Evolutionary conservation across 305 asterid species (phyloP), one percentile per base, ranked within the genome.

Genomic region (Rubia peregrina): DNA sequence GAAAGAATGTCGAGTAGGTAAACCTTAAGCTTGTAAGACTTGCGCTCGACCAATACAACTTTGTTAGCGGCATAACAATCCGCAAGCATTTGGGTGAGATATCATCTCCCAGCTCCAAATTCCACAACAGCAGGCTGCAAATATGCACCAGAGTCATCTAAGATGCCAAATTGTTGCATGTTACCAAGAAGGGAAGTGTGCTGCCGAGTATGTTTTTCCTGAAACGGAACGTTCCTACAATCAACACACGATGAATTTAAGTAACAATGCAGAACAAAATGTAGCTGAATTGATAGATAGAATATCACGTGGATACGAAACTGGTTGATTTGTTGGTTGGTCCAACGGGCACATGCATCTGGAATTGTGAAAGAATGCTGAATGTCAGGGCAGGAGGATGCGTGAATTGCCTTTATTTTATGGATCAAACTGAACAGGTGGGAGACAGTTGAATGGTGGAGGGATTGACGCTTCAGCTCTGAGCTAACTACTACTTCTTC

Each of bases 31-130:
- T 91, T 94, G 83, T 94, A 94, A 4, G 97, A 73, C 84, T 85
- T 94, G 63, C 98, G 84, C 82, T 94, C 98, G 46, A 91, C 95
- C 83, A 94, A 80, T 64, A 94, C 64, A 70, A 94, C 97, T 78
- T 86, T 86, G 60, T 80, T 84, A 74, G 89, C 85, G 76, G 88
- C 92, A 78, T 94, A 94, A 76, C 96, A 91, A 77, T 94, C 98
- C 0, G 96, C 92, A 56, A 94, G 89, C 84, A 91, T 68, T 80
- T 91, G 98, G 11, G 97, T 91, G 83, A 94, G 81, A 81, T 94
- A 94, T 24, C 97, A 97, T 78, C 97, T 88, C 78, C 98, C 98
- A 73, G 97, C 98, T 71, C 98, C 98, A 77, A 94, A 91, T 80
- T 94, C 98, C 14, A 94, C 95, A 69, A 94, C 98, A 0, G 96